Evolutionary conservation across 495 filamentous ascomycete genomes (phyloP).

Genomic region (Aspergillus nidulans): DNA sequence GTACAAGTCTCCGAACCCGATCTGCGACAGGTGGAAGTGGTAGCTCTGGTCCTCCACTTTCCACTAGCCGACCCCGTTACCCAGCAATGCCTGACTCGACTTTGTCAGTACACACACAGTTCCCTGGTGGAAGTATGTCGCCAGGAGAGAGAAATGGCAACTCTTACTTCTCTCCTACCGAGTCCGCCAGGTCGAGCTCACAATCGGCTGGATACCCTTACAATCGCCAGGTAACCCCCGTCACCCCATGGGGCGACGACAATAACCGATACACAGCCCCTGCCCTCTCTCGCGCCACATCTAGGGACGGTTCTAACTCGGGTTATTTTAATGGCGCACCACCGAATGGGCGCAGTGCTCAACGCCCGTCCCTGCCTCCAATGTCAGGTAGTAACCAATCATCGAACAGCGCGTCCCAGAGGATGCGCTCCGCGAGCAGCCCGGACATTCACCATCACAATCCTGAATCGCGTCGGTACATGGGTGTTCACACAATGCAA

Average conservation of each 20-base stretch:
- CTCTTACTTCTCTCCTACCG: constrained; percentile 90
- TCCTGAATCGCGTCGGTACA: constrained; percentile 42
- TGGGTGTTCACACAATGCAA: constrained; percentile 58
- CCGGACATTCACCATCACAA: constrained; percentile 60
- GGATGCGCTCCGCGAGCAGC: constrained; percentile 66
- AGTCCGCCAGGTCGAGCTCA: constrained; percentile 82
- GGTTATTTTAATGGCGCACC: constrained; percentile 46
- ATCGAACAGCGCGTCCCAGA: constrained; percentile 46
- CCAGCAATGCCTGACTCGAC: constrained; percentile 54
- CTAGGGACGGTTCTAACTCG: constrained; percentile 65
- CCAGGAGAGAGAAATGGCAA: constrained; percentile 53
- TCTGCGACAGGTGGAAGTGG: constrained; percentile 74
- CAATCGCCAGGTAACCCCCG: constrained; percentile 64
- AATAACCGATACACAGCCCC: constrained; percentile 81
- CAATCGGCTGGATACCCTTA: constrained; percentile 68
- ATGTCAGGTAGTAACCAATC: constrained; percentile 59
- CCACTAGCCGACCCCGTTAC: constrained; percentile 56
- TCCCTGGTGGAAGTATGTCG: constrained; percentile 45
- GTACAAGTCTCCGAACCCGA: constrained; percentile 71
- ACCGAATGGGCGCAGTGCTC: constrained; percentile 60
- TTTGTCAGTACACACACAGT: constrained; percentile 71
- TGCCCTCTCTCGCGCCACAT: constrained; percentile 71
- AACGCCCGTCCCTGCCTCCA: constrained; percentile 78
- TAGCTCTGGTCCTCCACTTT: constrained; percentile 38
- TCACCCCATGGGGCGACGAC: constrained; percentile 59